Conservation (phyloP, 2,329 filamentous ascomycete species). For the Monosporascus sp. region DNA sequence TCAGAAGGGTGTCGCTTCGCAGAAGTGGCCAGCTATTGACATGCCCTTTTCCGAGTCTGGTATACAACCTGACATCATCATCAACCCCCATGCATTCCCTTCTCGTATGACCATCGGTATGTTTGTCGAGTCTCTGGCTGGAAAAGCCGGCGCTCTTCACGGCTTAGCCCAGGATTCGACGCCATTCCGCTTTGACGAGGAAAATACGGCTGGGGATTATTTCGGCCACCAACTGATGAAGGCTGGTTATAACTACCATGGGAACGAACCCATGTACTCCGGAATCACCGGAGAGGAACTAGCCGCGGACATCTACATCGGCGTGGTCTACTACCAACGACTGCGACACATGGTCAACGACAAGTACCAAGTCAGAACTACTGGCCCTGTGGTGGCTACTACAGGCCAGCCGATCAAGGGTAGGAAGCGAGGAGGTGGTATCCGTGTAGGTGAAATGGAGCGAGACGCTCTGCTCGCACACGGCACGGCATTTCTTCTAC, state of each 20-base stretch:
- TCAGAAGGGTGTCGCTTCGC: conserved; percentile 93
- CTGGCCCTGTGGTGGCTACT: conserved; percentile 81
- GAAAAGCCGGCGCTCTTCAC: conserved; percentile 90
- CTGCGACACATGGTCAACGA: conserved; percentile 99
- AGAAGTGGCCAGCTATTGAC: conserved; percentile 89
- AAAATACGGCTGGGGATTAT: conserved; percentile 86
- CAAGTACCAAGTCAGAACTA: conserved; percentile 97
- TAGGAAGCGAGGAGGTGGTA: conserved; percentile 92
- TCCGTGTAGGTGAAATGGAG: conserved; percentile 99
- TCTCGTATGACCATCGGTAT: conserved; percentile 99
- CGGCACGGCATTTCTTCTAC: conserved; percentile 88
- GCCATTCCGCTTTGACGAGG: conserved; percentile 89
- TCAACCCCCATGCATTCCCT: conserved; percentile 98
- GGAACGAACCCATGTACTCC: conserved; percentile 98
- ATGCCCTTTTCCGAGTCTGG: conserved; percentile 97
- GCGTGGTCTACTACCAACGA: conserved; percentile 96
- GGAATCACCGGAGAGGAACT: conserved; percentile 95
- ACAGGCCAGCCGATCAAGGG: conserved; percentile 98
- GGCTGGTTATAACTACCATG: conserved; percentile 96
- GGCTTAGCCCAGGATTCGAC: conserved; percentile 95
- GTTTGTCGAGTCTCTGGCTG: conserved; percentile 95
- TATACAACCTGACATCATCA: conserved; percentile 96
- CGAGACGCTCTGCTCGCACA: conserved; percentile 91
- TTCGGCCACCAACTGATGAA: conserved; percentile 94
- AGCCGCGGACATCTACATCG: conserved; percentile 90